Evolutionary conservation across 768 basidiomycete genomes (phyloP).

Genomic region (Boletellus ananas): DNA sequence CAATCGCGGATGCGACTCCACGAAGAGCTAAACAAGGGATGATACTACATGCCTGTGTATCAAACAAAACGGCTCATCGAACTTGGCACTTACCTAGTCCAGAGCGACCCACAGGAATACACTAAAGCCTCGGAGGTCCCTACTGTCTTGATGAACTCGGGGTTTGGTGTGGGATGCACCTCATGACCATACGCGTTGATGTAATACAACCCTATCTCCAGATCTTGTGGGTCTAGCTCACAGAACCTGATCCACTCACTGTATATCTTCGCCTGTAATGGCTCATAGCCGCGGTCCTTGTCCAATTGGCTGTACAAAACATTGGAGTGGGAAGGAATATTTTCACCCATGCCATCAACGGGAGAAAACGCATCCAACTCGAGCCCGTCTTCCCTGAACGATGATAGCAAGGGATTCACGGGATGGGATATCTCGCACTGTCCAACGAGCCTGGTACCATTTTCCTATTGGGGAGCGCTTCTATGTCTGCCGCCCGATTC

Average conservation of each 20-base stretch:
- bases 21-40: constrained; percentile 88
- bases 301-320: constrained; percentile 57
- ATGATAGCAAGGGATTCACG: constrained; percentile 34
- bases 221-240: constrained; percentile 5
- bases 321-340: constrained; percentile 49
- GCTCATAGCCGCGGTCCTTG: constrained; percentile 50
- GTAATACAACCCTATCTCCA: constrained; percentile 65
- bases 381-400: constrained; percentile 25
- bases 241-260: constrained; percentile 44
- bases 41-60: constrained; percentile 46
- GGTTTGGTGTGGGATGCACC: constrained; percentile 86
- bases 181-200: constrained; percentile 91
- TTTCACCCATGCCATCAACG: constrained; percentile 52
- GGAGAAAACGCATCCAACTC: constrained; percentile 43
- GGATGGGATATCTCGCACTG: constrained; percentile 96
- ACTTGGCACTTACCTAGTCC: constrained; percentile 67
- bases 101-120: constrained; percentile 91
- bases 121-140: constrained; percentile 63
- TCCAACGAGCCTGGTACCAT: constrained; percentile 76
- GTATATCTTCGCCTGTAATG: constrained; percentile 56
- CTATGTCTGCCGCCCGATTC: constrained; percentile 40
- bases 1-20: constrained; percentile 75
- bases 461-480: constrained; percentile 44
- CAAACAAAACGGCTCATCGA: constrained; percentile 3
- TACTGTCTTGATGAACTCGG: constrained; percentile 68